Evolutionary conservation across 2,329 filamentous ascomycete species (phyloP), one percentile per base, ranked within the genome.

Genomic region (Trichoderma sp.): DNA sequence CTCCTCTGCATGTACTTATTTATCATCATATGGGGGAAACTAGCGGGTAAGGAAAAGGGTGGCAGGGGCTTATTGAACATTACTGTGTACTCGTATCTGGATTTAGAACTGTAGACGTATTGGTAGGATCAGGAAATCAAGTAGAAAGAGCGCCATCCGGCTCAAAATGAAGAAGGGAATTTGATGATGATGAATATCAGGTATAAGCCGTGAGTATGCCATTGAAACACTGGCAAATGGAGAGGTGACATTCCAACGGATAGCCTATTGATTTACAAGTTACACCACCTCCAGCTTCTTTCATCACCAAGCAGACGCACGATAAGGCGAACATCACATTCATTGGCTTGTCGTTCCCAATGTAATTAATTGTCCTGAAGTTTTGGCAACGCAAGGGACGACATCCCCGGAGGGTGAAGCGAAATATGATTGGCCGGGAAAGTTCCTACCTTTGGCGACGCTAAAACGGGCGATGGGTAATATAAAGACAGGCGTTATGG

Each of bases 31-130:
- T 58, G 63, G 28, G 71, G 68, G 62, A 39, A 34, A 34, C 43
- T 28, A 39, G 43, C 56, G 57, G 70, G 70, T 24, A 66, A 21
- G 36, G 53, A 57, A 53, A 47, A 53, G 24, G 56, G 62, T 47
- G 67, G 64, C 34, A 32, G n/a, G 61, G 34, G 26, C 9, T 36
- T 53, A 66, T 71, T 62, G 39, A 70, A 58, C 61, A 61, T 34
- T 53, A 70, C 53, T 60, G 66, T 73, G 63, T 69, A 73, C 63
- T 51, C 47, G 28, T 67, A 61, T 66, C 69, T 72, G 66, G 63
- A 67, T 53, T 65, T 73, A 73, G 72, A 73, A 70, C 30, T 69
- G 64, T 73, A 72, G 57, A 72, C 34, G 51, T 57, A 51, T 66
- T 58, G 36, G 9, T 63, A 57, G 57, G 64, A 66, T 36, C 28